Evolutionary conservation across 2,329 filamentous ascomycete genomes (phyloP).

Genomic region (Sordariomycetes sp.): DNA sequence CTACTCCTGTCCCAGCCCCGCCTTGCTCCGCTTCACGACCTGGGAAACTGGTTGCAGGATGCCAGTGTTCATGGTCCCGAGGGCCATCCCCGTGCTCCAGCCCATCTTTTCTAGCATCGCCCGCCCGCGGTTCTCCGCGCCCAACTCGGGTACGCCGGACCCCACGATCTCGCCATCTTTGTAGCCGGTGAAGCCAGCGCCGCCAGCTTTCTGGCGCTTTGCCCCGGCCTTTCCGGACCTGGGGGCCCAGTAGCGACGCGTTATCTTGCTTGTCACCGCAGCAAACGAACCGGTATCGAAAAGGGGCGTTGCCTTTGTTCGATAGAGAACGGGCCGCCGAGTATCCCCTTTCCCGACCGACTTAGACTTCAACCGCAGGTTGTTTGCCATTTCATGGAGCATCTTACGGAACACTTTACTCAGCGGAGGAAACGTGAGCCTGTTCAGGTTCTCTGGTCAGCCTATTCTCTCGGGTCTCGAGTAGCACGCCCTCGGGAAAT

Average conservation of each 20-base stretch:
- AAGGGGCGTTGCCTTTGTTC: conserved; percentile 51
- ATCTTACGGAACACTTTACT: conserved; percentile 62
- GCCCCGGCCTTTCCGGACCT: background rate
- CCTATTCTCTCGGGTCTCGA: background rate
- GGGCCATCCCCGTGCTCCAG: conserved; percentile 74
- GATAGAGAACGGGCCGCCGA: conserved; percentile 66
- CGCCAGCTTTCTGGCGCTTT: background rate
- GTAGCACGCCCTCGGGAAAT: background rate
- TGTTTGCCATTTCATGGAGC: conserved; percentile 66
- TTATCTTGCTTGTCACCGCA: background rate
- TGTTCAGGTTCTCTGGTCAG: conserved; percentile 15
- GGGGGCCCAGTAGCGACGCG: background rate
- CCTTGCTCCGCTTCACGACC: conserved; percentile 74
- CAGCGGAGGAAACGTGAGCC: conserved; percentile 72
- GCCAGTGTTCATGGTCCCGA: conserved; percentile 75
- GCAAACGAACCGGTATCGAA: conserved; percentile 25
- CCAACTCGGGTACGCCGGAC: conserved; percentile 70
- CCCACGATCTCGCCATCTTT: conserved; percentile 81
- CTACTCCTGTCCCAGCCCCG: conserved; percentile 54
- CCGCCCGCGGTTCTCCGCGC: conserved; percentile 68
- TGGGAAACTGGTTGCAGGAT: conserved; percentile 78
- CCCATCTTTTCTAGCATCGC: conserved; percentile 95
- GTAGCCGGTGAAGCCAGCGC: background rate
- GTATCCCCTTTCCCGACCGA: conserved; percentile 62
- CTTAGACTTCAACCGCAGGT: conserved; percentile 70